Percentiles rank a stretch among this genome's conserved stretches.
Evolutionary conservation across 176 grass and related monocot genomes (phyloP).

Genomic region (Poa pratensis): DNA sequence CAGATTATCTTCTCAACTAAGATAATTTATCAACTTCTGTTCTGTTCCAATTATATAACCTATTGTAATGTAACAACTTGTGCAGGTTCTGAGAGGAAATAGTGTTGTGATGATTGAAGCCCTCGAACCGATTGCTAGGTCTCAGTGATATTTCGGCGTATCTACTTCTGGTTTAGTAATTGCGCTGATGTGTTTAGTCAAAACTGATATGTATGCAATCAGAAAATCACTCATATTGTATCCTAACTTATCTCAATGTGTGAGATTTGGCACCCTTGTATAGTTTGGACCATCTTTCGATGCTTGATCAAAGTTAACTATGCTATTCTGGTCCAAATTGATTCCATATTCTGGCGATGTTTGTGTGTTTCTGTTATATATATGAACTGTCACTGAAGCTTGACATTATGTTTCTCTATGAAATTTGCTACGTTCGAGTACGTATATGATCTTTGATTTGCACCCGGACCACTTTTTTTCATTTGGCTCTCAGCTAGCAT

Average conservation of each 20-base stretch:
- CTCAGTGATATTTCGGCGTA: slow-evolving; percentile 39
- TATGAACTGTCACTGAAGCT: too few relatives aligned
- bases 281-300: not conserved
- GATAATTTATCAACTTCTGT: not conserved
- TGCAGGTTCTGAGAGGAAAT: slow-evolving; percentile 91
- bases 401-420: too few relatives aligned
- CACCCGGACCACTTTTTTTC: too few relatives aligned
- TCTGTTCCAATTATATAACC: not conserved
- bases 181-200: not conserved
- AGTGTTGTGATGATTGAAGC: slow-evolving; percentile 99
- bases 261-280: not conserved
- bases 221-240: not conserved
- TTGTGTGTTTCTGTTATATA: not conserved
- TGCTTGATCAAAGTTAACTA: not conserved
- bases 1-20: not conserved
- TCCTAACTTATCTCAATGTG: not conserved
- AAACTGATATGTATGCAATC: not conserved
- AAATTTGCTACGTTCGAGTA: too few relatives aligned
- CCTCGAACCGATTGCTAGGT: slow-evolving; percentile 68
- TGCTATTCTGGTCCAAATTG: not conserved
- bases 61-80: slow-evolving; percentile 6
- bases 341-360: not conserved
- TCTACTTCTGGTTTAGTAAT: slow-evolving; percentile 16
- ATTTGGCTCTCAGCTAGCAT: too few relatives aligned
- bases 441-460: too few relatives aligned